phyloP scores from a whole-genome alignment of 345 rosid species.

The Noccaea caerulescens region DNA sequence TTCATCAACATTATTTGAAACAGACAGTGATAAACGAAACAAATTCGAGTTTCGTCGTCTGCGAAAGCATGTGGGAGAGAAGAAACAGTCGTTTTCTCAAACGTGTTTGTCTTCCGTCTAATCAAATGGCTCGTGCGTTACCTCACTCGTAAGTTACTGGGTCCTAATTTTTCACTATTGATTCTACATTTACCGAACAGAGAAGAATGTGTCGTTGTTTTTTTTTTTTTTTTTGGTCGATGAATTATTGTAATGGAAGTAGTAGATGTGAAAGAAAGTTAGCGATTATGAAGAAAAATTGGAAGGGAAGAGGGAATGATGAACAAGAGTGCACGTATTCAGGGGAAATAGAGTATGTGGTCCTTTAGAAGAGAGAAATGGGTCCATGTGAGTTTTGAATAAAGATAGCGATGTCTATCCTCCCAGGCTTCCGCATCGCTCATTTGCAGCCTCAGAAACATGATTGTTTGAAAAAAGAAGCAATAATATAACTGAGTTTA shows the following conservation, averaged over 20 bases:
- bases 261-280: slow-evolving; percentile 25
- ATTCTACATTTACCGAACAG: slow-evolving; percentile 2
- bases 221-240: neutral
- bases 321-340: slow-evolving; percentile 33
- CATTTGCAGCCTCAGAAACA: slow-evolving; percentile 62
- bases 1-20: slow-evolving; percentile 32
- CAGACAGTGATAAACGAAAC: slow-evolving; percentile 17
- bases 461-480: neutral
- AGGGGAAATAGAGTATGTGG: slow-evolving; percentile 33
- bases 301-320: slow-evolving; percentile 29
- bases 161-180: neutral
- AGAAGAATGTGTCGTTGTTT: neutral
- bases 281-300: slow-evolving; percentile 26
- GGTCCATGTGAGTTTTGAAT: slow-evolving; percentile 45
- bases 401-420: slow-evolving; percentile 54
- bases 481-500: slow-evolving; percentile 9
- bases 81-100: slow-evolving; percentile 18
- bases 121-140: slow-evolving; percentile 30
- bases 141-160: slow-evolving; percentile 35
- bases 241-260: slow-evolving; percentile 37
- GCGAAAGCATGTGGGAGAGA: slow-evolving; percentile 34
- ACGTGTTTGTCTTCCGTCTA: slow-evolving; percentile 29
- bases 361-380: slow-evolving; percentile 12
- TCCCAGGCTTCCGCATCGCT: slow-evolving; percentile 42
- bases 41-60: slow-evolving; percentile 38